Base-by-base conservation (phyloP, 768 basidiomycete species). In the Mycena crocata region DNA sequence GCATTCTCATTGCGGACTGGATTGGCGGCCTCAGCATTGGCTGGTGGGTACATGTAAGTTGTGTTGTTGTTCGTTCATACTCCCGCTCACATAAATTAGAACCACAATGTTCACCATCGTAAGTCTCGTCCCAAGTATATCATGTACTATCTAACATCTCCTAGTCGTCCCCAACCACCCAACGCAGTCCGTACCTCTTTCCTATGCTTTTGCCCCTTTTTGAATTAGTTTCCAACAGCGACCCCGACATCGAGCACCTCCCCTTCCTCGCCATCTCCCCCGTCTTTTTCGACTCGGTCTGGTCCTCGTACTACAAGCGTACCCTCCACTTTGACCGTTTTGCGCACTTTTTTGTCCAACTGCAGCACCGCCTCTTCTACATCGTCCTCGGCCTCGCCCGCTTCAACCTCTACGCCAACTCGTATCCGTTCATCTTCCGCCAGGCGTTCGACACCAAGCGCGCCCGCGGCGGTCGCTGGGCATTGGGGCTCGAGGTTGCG, bases 151-250 rank as follows among this genome's bases (percentile, higher is more conserved):
- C 62, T 70, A 52, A 74, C 32, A 69, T 30, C 62, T 61, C 39
- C 4, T 71, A 98, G 96, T 98, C 56, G 94, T 98, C 57, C 93
- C 97, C n/a, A 98, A 99, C 74, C 95, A 98, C 70, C 96, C 95
- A 7, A 91, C 96, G 49, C 98, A 99, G 90, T 96, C 84, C 66
- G 90, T 80, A 24, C 31, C 4, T 37, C 28, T 40, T 26, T 64
- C 23, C 31, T 44, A 44, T 26, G 31, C n/a, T 30, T 23, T 51
- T 24, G 44, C 34, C 30, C 52, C 48, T 39, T 42, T 62, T 49
- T 73, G 39, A 76, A 74, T 37, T 61, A 1, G 57, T 62, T 30
- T 60, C n/a, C n/a, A n/a, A 26, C 68, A 93, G 92, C 75, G 93
- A 94, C 75, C 93, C 93, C 2, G 93, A 94, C 74, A 94, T 94